Evolutionary conservation across 345 rosid species (phyloP).

Genomic region (Cochlearia excelsa): DNA sequence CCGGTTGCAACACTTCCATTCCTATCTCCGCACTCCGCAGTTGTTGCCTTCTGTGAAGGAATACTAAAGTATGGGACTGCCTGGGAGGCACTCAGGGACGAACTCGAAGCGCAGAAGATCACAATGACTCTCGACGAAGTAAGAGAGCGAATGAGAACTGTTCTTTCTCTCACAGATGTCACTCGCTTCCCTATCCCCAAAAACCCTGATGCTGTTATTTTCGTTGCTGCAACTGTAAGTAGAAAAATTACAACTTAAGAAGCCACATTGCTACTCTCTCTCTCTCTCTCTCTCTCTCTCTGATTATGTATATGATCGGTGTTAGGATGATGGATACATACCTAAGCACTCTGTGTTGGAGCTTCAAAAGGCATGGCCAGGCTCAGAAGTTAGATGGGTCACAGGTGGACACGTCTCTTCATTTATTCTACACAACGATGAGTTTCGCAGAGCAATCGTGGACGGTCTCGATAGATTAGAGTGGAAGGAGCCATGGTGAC

Average conservation of each 20-base stretch:
- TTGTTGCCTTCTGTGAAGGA: conserved; percentile 99
- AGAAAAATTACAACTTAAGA: not conserved
- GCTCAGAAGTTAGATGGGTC: conserved; percentile 99
- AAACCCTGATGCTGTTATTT: conserved; percentile 76
- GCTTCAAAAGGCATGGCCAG: conserved; percentile 99
- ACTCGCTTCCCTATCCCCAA: conserved; percentile 94
- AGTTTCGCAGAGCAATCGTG: conserved; percentile 78
- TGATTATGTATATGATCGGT: not conserved
- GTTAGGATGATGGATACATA: conserved; percentile 93
- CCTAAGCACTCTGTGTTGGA: conserved; percentile 91
- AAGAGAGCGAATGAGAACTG: conserved; percentile 85
- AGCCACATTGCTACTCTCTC: too few species aligned
- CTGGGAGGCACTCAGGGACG: conserved; percentile 96
- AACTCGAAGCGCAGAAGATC: conserved; percentile 64
- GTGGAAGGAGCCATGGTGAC: conserved; percentile 79
- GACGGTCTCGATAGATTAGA: conserved; percentile 72
- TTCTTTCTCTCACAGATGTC: conserved; percentile 95
- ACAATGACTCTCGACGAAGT: conserved; percentile 91
- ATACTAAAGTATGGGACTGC: conserved; percentile 90
- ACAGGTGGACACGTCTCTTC: conserved; percentile 96
- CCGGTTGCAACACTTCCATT: conserved; percentile 95
- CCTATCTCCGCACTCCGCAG: conserved; percentile 97
- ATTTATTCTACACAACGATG: conserved; percentile 70
- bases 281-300: not conserved
- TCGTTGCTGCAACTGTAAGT: conserved; percentile 99